Evolutionary conservation across 139 green algal genomes (phyloP), one percentile per base, ranked within the genome.

Genomic region (Yamagishiella unicocca): DNA sequence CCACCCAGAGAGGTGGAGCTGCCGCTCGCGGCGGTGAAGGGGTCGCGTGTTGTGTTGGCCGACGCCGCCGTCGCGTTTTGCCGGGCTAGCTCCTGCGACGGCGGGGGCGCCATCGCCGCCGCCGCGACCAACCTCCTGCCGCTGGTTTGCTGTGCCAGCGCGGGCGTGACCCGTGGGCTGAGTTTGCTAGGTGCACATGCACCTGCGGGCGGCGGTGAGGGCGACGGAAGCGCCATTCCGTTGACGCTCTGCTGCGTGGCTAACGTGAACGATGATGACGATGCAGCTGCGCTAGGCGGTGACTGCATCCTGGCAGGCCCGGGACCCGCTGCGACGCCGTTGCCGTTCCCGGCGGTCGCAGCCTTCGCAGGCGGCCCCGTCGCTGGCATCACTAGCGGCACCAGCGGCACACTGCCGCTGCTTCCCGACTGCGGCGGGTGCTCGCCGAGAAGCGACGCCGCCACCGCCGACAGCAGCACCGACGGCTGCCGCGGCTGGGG

Each of bases 391-490:
- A 68, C 12, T 19, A 62, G 38, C 38, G 77, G 38, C 55, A 74
- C 55, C 37, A 84, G 25, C 25, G 62, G 77, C 55, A 84, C 58
- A 29, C 38, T 84, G 7, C 55, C 25, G 54, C 37, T 42, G 77
- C 76, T 35, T 19, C 55, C 55, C 7, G 55, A 27, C 38, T 35
- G 53, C 45, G 74, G 22, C 76, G 38, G 77, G 38, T 21, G 38
- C 55, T 84, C 77, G 2, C 77, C 77, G 0, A 84, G 55, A 24
- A 84, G 24, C 0, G 55, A 42, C 55, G 58, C 77, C 37, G 77
- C 77, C 35, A 84, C 77, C 7, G 77, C 29, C 29, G 54, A 73
- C 31, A 84, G 77, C 55, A 73, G 55, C 29, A 84, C 38, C 2
- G 77, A 74, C 14, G 55, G 25, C 29, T 37, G 54, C 40, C 70